A percentile compares a stretch with the other conserved stretches of the same genome.
Evolutionary conservation across 139 green algal species (phyloP).

Genomic region (Closterium sp.): DNA sequence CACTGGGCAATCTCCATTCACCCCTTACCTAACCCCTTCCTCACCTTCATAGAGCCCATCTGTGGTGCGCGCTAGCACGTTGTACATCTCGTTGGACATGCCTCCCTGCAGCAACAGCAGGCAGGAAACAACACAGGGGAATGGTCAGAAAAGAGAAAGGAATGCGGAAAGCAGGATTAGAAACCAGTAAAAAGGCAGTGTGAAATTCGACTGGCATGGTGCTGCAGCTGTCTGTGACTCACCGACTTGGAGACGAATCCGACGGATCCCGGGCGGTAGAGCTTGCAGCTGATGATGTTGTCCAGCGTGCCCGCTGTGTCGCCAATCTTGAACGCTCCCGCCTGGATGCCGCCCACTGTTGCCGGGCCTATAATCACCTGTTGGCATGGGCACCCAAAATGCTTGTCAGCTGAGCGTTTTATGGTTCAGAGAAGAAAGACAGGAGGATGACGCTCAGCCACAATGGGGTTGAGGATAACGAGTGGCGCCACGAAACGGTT

Average conservation of each 20-base stretch:
- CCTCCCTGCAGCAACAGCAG: conserved; percentile 60
- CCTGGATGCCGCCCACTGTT: conserved; percentile 88
- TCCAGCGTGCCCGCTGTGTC: conserved; percentile 93
- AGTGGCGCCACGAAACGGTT: background rate
- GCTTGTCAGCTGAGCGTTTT: background rate
- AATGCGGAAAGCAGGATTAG: background rate
- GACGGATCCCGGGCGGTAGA: conserved; percentile 85
- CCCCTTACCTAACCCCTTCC: background rate
- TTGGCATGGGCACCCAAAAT: background rate
- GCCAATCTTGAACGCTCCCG: conserved; percentile 92
- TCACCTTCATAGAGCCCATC: conserved; percentile 88
- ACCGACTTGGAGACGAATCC: conserved; percentile 88
- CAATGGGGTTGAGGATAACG: background rate
- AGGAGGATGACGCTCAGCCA: no score
- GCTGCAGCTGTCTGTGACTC: background rate
- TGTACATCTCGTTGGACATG: conserved; percentile 98
- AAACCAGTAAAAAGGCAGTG: background rate
- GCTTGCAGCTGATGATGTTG: conserved; percentile 92
- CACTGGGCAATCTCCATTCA: background rate
- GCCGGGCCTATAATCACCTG: conserved; percentile 81
- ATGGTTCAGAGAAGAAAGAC: no score
- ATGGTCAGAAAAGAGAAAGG: background rate
- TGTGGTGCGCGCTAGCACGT: conserved; percentile 81
- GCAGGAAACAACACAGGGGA: background rate
- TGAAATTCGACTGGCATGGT: background rate